These are phyloP conservation scores for Phytomonas serpens DNA, from an alignment of 208 protist species.

Conservation along the genomic window DNA sequence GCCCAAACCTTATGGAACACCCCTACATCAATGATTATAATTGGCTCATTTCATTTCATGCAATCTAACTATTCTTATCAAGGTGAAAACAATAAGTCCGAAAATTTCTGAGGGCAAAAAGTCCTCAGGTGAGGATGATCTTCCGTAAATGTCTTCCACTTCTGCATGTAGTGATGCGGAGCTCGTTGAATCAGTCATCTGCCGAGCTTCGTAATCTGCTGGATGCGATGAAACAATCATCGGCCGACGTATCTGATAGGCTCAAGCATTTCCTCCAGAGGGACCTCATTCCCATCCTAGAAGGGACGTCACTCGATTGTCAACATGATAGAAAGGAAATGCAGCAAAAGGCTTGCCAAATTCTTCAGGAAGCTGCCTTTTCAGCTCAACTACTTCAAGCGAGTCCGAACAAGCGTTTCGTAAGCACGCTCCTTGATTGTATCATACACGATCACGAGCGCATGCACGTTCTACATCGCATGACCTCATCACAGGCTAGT, in stretches of 20 bases:
- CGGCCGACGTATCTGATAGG: conserved; percentile 23
- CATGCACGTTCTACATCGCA: conserved; percentile 63
- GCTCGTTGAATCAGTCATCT: conserved; percentile 21
- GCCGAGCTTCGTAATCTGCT: conserved; percentile 51
- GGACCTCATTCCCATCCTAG: conserved; percentile 61
- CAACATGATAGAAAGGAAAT: conserved; percentile 38
- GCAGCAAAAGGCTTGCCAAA: conserved; percentile 39
- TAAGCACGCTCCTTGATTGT: conserved; percentile 42
- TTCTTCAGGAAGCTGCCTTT: conserved; percentile 71
- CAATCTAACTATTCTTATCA: neutral
- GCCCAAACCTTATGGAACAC: neutral
- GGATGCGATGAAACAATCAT: conserved; percentile 22
- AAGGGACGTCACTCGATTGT: conserved; percentile 49
- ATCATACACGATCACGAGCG: conserved; percentile 59
- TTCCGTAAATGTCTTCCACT: conserved; percentile 10
- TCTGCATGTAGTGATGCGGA: conserved; percentile 16
- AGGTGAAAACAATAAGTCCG: neutral
- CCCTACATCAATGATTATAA: neutral
- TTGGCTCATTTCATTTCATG: neutral
- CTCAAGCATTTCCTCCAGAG: conserved; percentile 51
- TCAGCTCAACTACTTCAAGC: conserved; percentile 52
- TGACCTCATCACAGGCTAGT: conserved; percentile 73
- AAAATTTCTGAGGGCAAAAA: neutral
- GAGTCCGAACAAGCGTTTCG: conserved; percentile 34
- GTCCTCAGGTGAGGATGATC: conserved; percentile 12